Percentiles rank a stretch among this genome's conserved stretches.
Conservation (phyloP, 345 rosid species). For the Eucalyptus tenuipes region DNA sequence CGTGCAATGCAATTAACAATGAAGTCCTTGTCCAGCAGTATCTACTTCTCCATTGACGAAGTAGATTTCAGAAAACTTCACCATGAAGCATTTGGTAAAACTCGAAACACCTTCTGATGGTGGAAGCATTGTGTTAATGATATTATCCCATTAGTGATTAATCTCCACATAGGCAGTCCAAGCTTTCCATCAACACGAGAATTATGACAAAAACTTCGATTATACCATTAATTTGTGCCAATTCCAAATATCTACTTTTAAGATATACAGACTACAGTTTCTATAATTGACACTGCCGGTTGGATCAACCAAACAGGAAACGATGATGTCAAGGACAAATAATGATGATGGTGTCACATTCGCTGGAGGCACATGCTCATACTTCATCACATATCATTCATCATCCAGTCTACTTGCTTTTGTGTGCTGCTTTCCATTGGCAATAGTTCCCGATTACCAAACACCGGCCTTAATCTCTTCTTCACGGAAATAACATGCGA, state of each 20-base stretch:
- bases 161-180: not conserved
- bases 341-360: not conserved
- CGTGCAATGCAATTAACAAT: not conserved
- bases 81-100: not conserved
- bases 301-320: not conserved
- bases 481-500: slow-evolving; percentile 23
- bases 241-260: not conserved
- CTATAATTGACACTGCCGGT: not conserved
- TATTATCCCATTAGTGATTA: not conserved
- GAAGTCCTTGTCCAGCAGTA: not conserved
- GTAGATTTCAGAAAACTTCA: not conserved
- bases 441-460: slow-evolving; percentile 35
- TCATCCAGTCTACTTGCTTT: slow-evolving; percentile 66
- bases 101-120: not conserved
- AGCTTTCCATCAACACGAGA: not conserved
- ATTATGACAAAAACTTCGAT: not conserved
- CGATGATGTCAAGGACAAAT: not conserved
- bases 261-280: not conserved
- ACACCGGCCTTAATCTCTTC: slow-evolving; percentile 44
- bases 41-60: not conserved
- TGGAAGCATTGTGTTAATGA: not conserved
- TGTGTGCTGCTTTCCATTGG: slow-evolving; percentile 34
- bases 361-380: slow-evolving; percentile 6
- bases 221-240: not conserved
- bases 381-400: slow-evolving; percentile 45